These are phyloP conservation scores for Paraphaeosphaeria minitans DNA, from an alignment of 2,329 filamentous ascomycete genomes.

Conservation along the genomic window DNA sequence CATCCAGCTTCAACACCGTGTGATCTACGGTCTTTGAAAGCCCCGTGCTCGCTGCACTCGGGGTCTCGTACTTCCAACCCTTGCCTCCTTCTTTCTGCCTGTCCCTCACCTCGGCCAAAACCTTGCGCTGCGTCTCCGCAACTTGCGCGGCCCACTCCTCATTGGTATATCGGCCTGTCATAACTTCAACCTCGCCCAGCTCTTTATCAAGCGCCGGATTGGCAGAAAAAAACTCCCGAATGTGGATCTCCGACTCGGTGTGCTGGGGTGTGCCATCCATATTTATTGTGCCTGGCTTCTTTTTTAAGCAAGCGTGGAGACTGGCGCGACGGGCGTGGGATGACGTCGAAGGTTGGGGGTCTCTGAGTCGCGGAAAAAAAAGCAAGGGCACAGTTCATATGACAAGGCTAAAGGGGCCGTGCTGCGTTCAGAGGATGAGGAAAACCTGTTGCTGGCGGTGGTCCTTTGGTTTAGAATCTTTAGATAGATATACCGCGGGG, in stretches of 20 bases:
- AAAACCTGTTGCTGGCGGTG: slow-evolving; percentile 1
- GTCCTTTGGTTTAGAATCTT: slow-evolving; percentile 21
- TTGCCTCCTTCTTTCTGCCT: slow-evolving; percentile 25
- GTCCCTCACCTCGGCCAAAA: slow-evolving; percentile 35
- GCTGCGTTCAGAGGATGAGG: slow-evolving; percentile 6
- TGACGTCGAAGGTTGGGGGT: slow-evolving; percentile 15
- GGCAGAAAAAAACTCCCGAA: slow-evolving; percentile 41
- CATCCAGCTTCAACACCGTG: slow-evolving; percentile 57
- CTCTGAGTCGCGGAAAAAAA: slow-evolving; percentile 3
- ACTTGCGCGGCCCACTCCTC: slow-evolving; percentile 52
- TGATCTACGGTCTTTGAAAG: slow-evolving; percentile 53
- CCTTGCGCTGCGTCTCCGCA: slow-evolving; percentile 39
- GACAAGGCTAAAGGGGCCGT: slow-evolving; percentile 9
- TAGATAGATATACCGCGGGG: slow-evolving; percentile 25
- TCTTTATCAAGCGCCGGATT: slow-evolving; percentile 36
- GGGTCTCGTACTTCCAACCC: slow-evolving; percentile 30
- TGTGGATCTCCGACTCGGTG: slow-evolving; percentile 42
- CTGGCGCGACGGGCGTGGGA: slow-evolving; percentile 12
- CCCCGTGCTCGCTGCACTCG: slow-evolving; percentile 33
- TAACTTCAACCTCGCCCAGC: slow-evolving; percentile 35
- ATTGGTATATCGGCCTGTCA: slow-evolving; percentile 53
- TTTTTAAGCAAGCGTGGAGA: slow-evolving; percentile 13
- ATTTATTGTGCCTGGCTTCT: slow-evolving; percentile 15
- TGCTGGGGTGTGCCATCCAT: slow-evolving; percentile 29
- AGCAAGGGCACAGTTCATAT: slow-evolving; percentile 6